Conservation (phyloP, 2,329 filamentous ascomycete genomes). For the Pseudopithomyces chartarum region DNA sequence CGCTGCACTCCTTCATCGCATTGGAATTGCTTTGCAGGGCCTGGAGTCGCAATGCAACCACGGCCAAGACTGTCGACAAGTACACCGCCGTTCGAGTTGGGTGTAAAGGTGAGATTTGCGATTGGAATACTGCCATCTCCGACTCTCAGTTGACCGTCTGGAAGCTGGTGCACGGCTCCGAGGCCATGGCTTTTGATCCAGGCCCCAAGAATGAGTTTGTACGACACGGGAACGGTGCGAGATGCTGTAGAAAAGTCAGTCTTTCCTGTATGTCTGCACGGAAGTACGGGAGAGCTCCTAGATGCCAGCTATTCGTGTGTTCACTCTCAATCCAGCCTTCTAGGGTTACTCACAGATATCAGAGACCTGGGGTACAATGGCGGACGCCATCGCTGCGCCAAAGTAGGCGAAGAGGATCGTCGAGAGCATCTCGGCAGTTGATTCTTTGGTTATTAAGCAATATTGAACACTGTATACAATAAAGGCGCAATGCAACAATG, state of each 20-base stretch:
- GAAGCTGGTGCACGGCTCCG: conserved; percentile 50
- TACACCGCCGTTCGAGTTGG: conserved; percentile 22
- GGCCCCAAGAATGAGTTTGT: conserved; percentile 14
- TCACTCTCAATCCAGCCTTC: not conserved
- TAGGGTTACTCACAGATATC: not conserved
- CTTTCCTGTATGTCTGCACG: not conserved
- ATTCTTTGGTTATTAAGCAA: not conserved
- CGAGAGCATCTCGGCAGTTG: conserved; percentile 24
- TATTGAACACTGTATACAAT: conserved; percentile 1
- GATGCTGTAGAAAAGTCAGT: not conserved
- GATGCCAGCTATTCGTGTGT: too few relatives aligned
- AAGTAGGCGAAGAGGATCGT: conserved; percentile 19
- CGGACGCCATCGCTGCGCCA: conserved; percentile 23
- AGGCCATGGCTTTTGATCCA: not conserved
- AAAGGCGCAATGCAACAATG: not conserved
- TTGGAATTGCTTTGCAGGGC: conserved; percentile 61
- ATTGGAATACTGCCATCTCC: conserved; percentile 54
- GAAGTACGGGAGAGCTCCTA: not conserved
- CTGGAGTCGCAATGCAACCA: conserved; percentile 65
- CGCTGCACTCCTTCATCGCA: conserved; percentile 60
- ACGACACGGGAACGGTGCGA: not conserved
- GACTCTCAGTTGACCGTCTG: conserved; percentile 65
- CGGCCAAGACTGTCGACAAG: conserved; percentile 60
- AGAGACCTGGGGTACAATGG: conserved; percentile 9
- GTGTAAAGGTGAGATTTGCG: conserved; percentile 59